Percentiles rank a stretch among this genome's conserved stretches.
These are phyloP conservation scores for Nectriaceae sp. DNA, from an alignment of 2,329 filamentous ascomycete genomes.

Conservation along the genomic window DNA sequence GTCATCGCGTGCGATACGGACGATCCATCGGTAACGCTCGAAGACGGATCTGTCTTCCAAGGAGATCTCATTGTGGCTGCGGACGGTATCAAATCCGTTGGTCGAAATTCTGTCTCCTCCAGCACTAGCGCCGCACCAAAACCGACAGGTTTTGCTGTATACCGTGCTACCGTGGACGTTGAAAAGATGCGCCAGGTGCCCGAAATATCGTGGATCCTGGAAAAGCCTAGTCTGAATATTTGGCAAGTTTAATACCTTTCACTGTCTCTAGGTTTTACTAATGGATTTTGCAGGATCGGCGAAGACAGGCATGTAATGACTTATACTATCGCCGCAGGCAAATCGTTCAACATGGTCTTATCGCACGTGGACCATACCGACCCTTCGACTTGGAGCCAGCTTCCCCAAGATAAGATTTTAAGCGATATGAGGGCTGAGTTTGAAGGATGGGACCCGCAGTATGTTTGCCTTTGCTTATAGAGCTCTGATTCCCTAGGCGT, in stretches of 20 bases:
- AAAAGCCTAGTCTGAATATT: conserved; percentile 40
- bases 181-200: conserved; percentile 37
- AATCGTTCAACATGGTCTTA: conserved; percentile 48
- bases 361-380: conserved; percentile 42
- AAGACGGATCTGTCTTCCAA: conserved; percentile 21
- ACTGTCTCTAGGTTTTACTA: not conserved
- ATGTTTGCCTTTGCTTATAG: too few species aligned
- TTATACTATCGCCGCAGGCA: conserved; percentile 43
- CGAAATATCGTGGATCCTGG: conserved; percentile 40
- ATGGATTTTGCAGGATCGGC: conserved; percentile 35
- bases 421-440: conserved; percentile 36
- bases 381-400: conserved; percentile 29
- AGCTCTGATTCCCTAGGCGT: not conserved
- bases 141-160: conserved; percentile 42
- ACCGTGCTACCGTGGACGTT: conserved; percentile 42
- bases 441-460: conserved; percentile 35
- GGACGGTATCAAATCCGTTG: conserved; percentile 31
- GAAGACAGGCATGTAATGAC: conserved; percentile 47
- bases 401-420: conserved; percentile 25
- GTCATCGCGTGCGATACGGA: conserved; percentile 26
- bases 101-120: conserved; percentile 1
- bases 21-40: conserved; percentile 19
- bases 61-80: conserved; percentile 39
- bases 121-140: conserved; percentile 3
- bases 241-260: conserved; percentile 31